Base-by-base conservation (phyloP, 164 flowering plant species). In the Protea cynaroides region DNA sequence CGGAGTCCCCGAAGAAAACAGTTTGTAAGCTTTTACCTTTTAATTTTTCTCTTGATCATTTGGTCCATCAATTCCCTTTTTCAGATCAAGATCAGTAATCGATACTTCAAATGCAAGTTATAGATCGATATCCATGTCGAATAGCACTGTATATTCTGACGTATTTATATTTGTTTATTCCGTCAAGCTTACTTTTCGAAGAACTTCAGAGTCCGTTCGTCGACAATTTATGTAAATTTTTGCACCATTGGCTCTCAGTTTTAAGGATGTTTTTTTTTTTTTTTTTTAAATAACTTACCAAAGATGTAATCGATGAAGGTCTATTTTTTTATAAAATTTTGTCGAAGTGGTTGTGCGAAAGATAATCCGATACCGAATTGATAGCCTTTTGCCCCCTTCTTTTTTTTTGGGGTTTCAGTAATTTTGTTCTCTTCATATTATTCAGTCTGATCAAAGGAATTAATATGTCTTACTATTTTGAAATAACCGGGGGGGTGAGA, bases 1-100 rank as follows among this genome's bases (percentile, higher is more conserved):
- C n/a, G 51, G 82, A 25, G 69, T 84, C 36, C 72, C 78, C 15
- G 85, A 82, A 57, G 86, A 80, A 34, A 76, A 79, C 72, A 69
- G 76, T 37, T 34, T 84, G 87, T 84, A 74, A 68, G 75, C 36
- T 58, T 47, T 40, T 29, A 22, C 22, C 8, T 54, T 44, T 40
- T 40, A 40, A 2, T 21, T 4, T n/a, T 38, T 57, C 8, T 24
- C 59, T 23, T 43, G 4, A 11, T 40, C 0, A 7, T 21, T 44
- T 61, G 50, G 24, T 40, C 54, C 13, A 22, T 24, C 51, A 5
- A 40, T 66, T 69, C 24, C 25, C 1, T 24, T 18, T 34, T 5
- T 17, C 15, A 22, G 22, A 25, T n/a, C 13, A n/a, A 3, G 47
- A n/a, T 59, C 24, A 10, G 46, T n/a, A 15, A 25, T 13, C 1